Evolutionary conservation across 2,329 filamentous ascomycete genomes (phyloP), one percentile per base, ranked within the genome.

Genomic region (Sphaceloma murrayae): DNA sequence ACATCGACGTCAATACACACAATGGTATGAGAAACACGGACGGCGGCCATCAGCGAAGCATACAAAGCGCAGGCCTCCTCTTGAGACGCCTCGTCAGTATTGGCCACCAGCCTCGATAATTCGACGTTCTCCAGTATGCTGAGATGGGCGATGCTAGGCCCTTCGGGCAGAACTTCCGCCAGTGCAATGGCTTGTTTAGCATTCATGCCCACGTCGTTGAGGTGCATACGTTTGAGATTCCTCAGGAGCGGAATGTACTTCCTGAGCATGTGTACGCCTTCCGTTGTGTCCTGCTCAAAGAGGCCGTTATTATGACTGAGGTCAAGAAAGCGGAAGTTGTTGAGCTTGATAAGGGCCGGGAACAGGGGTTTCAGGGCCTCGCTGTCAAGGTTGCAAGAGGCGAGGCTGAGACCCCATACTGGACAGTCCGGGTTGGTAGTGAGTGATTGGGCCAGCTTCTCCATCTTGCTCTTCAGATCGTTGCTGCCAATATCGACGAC

Each of bases 61-160:
- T 94, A 96, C 5, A 96, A 66, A 1, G 91, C 91, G 54, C 85
- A 94, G 1, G 91, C 89, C 63, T 96, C 89, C 63, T 96, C 89
- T 61, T 95, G 86, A 1, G 72, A 74, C 46, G 79, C 79, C 54
- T 91, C 85, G 4, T 85, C 84, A 40, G 73, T 82, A 0, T 86
- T 83, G 48, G 78, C 74, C 4, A 86, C 81, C 17, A 94, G 72
- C 34, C 74, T 74, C 16, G 75, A 69, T 3, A 95, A 67, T 48
- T 78, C 73, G 1, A 78, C 72, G 54, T 98, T 98, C 52, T 91
- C 84, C 29, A 94, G 67, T 3, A 96, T 75, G 56, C 82, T 91
- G 51, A 98, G 71, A 63, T 96, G 89, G 5, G 87, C 87, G 24
- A 98, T 71, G 31, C 75, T 77, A 30, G 74, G 77, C 40, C 82